phyloP scores from a whole-genome alignment of 352 stramenopile genomes.

The Paralagenidium karlingii region DNA sequence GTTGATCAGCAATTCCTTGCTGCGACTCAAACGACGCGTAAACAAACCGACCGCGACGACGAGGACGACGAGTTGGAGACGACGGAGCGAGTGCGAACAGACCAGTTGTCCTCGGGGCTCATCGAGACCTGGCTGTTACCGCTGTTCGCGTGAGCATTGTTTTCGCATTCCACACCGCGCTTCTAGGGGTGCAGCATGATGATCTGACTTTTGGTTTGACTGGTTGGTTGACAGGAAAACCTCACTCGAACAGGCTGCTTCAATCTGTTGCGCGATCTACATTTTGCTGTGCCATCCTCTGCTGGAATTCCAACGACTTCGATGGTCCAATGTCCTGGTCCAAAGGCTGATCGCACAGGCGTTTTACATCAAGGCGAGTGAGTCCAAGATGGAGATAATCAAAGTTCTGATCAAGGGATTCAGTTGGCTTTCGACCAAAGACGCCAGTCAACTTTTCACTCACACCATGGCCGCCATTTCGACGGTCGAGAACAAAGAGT shows the following conservation, averaged over 20 bases:
- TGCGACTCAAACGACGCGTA: no score
- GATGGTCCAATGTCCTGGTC: slow-evolving; percentile 21
- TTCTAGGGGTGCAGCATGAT: no score
- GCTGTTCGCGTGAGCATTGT: slow-evolving; percentile 12
- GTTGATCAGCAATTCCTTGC: no score
- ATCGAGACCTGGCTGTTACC: slow-evolving; percentile 46
- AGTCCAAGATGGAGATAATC: slow-evolving; percentile 39
- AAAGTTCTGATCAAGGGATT: slow-evolving; percentile 44
- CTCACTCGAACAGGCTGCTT: slow-evolving; percentile 30
- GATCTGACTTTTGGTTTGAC: no score
- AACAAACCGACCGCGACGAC: slow-evolving; percentile 19
- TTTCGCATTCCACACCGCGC: no score
- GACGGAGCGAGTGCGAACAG: slow-evolving; percentile 36
- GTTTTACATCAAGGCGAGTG: slow-evolving; percentile 29
- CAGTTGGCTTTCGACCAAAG: slow-evolving; percentile 29
- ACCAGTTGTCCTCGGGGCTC: slow-evolving; percentile 30
- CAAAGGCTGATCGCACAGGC: slow-evolving; percentile 52
- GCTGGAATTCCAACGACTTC: slow-evolving; percentile 34
- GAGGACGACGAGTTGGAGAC: slow-evolving; percentile 20
- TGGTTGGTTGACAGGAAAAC: slow-evolving; percentile 22
- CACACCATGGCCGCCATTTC: slow-evolving; percentile 44
- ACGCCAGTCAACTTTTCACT: slow-evolving; percentile 28
- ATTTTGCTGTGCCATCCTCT: slow-evolving; percentile 58
- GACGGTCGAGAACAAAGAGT: slow-evolving; percentile 34
- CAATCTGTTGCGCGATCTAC: slow-evolving; percentile 42